Conservation (phyloP, 1,284 basidiomycete genomes). For the Porphyrellus sp. region DNA sequence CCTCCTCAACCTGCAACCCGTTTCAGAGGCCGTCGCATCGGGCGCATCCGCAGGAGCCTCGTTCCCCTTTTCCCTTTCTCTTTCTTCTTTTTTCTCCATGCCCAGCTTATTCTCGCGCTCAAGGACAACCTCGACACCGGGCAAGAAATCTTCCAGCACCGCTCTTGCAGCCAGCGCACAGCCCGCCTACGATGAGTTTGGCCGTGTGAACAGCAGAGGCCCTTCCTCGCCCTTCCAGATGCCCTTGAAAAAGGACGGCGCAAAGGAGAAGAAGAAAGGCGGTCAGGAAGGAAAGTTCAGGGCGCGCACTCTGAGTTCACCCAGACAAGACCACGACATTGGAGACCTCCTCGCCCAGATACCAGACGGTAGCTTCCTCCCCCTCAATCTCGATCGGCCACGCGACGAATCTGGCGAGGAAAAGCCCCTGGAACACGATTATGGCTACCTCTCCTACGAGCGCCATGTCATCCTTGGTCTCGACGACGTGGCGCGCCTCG, state of each 20-base stretch:
- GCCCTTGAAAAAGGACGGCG: slow-evolving; percentile 37
- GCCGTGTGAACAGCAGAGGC: slow-evolving; percentile 48
- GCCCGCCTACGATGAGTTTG: slow-evolving; percentile 60
- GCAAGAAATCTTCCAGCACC: slow-evolving; percentile 33
- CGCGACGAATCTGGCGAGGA: slow-evolving; percentile 36
- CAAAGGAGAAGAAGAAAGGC: slow-evolving; percentile 56
- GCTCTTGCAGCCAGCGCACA: slow-evolving; percentile 9
- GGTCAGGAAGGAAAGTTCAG: slow-evolving; percentile 41
- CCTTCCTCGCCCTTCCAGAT: slow-evolving; percentile 18
- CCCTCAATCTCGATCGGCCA: slow-evolving; percentile 54
- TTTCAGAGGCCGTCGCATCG: slow-evolving; percentile 19
- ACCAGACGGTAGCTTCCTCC: slow-evolving; percentile 63
- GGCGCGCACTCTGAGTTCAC: slow-evolving; percentile 39
- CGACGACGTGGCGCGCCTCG: slow-evolving; percentile 68
- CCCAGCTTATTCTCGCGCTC: slow-evolving; percentile 56
- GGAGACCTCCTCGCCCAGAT: slow-evolving; percentile 41
- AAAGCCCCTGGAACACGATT: slow-evolving; percentile 45
- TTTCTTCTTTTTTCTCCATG: slow-evolving; percentile 38
- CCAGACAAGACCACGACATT: slow-evolving; percentile 32
- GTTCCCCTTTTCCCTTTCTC: background rate
- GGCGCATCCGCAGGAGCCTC: slow-evolving; percentile 8
- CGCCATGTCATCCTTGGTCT: slow-evolving; percentile 73
- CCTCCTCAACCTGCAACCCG: slow-evolving; percentile 8
- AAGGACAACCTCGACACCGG: slow-evolving; percentile 50
- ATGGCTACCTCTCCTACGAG: slow-evolving; percentile 70